Base-by-base conservation (phyloP, 2,329 filamentous ascomycete species). In the Aureobasidium sp. region DNA sequence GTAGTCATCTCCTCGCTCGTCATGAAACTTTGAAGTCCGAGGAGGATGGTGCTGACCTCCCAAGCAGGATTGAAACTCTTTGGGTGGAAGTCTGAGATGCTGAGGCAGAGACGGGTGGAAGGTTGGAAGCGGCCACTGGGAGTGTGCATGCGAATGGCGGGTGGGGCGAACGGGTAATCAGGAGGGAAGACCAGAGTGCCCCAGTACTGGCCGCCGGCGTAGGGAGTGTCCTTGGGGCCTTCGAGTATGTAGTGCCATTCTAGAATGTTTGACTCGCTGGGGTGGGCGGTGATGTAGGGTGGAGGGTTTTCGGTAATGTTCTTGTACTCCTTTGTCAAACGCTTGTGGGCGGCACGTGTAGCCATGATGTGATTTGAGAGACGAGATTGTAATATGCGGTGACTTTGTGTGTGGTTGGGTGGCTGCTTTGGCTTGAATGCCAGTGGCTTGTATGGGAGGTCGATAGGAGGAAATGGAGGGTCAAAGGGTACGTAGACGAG, bases 1-100 rank as follows among this genome's bases (percentile, higher is more conserved):
- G 94, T 97, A 0, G 94, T 99, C 89, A 97, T 97, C 78, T 99
- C 94, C 72, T 99, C 93, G 67, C 90, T 91, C 2, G 93, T 97
- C 94, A 99, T 99, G 77, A 99, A 99, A 42, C 89, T 95, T 65
- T 97, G 80, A 32, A 99, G 83, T 10, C 94, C 94, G 61, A 96
- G 95, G 17, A 99, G 80, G 66, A 99, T 99, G 0, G 94, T 99
- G 61, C 89, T 93, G 8, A 99, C 94, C 72, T 96, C 93, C 94
- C 94, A 99, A 0, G 94, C 92, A 1, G 94, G 94, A 74, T 99
- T 99, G 80, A 97, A 99, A 32, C 89, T 93, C 75, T 96, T 96
- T 4, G 94, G 94, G 73, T 99, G 94, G 77, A 97, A 99, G 73
- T 99, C 94, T 69, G 88, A 93, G 70, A 99, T 99, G 72, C 90